Base-by-base conservation (phyloP, 2,329 filamentous ascomycete genomes). In the Phialophora tarda region DNA sequence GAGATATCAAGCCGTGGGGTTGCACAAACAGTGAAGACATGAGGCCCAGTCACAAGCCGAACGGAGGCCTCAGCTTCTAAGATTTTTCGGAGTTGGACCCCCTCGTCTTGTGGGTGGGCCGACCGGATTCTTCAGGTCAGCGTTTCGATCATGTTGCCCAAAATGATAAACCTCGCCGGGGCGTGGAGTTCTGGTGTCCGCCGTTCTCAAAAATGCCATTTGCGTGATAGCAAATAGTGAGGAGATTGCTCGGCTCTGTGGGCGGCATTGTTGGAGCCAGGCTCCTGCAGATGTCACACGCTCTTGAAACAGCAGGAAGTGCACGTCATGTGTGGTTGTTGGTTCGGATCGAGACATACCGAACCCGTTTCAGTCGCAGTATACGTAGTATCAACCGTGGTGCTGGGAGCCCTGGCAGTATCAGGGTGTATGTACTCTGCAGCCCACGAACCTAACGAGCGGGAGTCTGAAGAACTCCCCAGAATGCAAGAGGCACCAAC, bases 241-340 rank as follows among this genome's bases (percentile, higher is more conserved):
- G 38, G 17, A 44, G 48, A 14, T 51, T 26, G 48, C 48, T 51
- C 48, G 48, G 21, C 0, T 23, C 5, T 51, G 44, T 47, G 17
- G 44, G 12, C 10, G 21, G 8, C 21, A 51, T n/a, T 51, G 38
- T 8, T 44, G 38, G 32, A 38, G 28, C 55, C 38, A 11, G 28
- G 34, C 34, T 38, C 44, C 23, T 47, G 55, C 24, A 58, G 55
- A 47, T 30, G 57, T 59, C 57, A 59, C 26, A 50, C 57, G 30
- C 26, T 30, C 26, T 50, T 28, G 44, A 59, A 26, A 50, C 41
- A 32, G 8, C 24, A 50, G 57, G 30, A 59, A 30, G 12, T 14
- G 8, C 26, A 44, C 23, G 34, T 23, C 57, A 51, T 23, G 21
- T 12, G 21, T 23, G 10, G 10, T 50, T 21, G 30, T 34, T 32